Evolutionary conservation across 495 filamentous ascomycete species (phyloP), one percentile per base, ranked within the genome.

Genomic region (Neurospora hispaniola): DNA sequence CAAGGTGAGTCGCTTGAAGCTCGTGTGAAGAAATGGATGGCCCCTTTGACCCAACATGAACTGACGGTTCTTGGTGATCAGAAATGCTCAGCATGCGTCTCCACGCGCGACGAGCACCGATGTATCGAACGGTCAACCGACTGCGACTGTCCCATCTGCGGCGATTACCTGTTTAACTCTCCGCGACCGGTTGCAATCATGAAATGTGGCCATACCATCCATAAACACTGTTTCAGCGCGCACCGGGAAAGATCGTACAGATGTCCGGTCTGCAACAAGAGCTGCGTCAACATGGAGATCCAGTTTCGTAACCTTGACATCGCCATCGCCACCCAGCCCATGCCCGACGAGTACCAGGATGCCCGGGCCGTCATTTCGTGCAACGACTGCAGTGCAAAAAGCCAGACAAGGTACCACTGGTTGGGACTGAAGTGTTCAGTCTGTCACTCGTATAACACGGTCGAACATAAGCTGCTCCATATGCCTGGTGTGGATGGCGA

Each of bases 71-170:
- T 66, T 66, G 54, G 39, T 69, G 70, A 35, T 76, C 76, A 96
- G 93, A 96, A 90, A 80, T 97, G 93, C 82, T 89, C 90, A 75
- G 92, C 96, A 43, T 99, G 96, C 82, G 92, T 98, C 81, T 89
- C 92, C 9, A 96, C 97, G 78, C 86, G 89, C 2, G 27, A 90
- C 74, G 72, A 88, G n/a, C 96, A 99, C 83, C 92, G 92, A 74
- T 99, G 96, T 79, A 93, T 98, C 75, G 96, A 98, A 82, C 88
- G 94, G 35, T 93, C 94, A 14, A 97, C 91, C 6, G 94, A 99
- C 79, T 97, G 94, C 80, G 91, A 98, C 78, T 99, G 96, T 79
- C 96, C 96, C n/a, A 98, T 99, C 73, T 99, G 96, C 79, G 93
- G 93, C 35, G 94, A 97, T 70, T 97, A 97, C 79, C 93, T 99